Evolutionary conservation across 495 filamentous ascomycete genomes (phyloP).

Genomic region (Penicillium herquei): DNA sequence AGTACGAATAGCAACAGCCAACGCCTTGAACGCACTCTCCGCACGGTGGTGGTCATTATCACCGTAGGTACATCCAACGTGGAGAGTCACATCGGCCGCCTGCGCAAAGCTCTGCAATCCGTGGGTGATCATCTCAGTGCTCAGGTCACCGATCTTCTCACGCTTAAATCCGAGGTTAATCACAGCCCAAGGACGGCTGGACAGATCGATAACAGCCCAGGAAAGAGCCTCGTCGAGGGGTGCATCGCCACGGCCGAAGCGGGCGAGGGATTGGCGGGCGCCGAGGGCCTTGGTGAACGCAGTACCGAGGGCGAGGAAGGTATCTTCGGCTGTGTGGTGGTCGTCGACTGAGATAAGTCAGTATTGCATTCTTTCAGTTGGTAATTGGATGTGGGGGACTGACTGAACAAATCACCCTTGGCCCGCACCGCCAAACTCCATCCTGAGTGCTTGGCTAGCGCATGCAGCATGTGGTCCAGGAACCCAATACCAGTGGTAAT

Average conservation of each 20-base stretch:
- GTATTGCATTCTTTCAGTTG: not conserved
- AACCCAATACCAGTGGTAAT: conserved; percentile 97
- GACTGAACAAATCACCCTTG: conserved; percentile 88
- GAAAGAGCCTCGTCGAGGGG: conserved; percentile 95
- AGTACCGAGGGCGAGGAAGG: conserved; percentile 82
- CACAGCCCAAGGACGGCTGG: conserved; percentile 81
- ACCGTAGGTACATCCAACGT: conserved; percentile 85
- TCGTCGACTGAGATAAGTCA: conserved; percentile 73
- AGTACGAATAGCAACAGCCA: conserved; percentile 77
- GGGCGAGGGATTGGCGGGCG: conserved; percentile 72
- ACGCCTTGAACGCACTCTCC: conserved; percentile 95
- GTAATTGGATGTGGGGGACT: conserved; percentile 20
- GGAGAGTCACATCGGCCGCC: conserved; percentile 84
- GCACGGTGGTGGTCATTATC: conserved; percentile 95
- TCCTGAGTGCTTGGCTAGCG: conserved; percentile 89
- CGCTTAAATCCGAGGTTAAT: conserved; percentile 76
- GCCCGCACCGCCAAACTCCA: conserved; percentile 83
- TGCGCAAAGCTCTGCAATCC: conserved; percentile 91
- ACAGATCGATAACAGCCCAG: conserved; percentile 91
- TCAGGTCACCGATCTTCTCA: conserved; percentile 90
- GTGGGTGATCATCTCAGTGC: conserved; percentile 96
- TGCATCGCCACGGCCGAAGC: conserved; percentile 87
- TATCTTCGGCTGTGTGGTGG: conserved; percentile 97
- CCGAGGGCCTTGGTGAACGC: conserved; percentile 80
- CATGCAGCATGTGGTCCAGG: conserved; percentile 98